These are phyloP conservation scores for Leccinum incarnatum DNA, from an alignment of 768 basidiomycete species.

Conservation along the genomic window DNA sequence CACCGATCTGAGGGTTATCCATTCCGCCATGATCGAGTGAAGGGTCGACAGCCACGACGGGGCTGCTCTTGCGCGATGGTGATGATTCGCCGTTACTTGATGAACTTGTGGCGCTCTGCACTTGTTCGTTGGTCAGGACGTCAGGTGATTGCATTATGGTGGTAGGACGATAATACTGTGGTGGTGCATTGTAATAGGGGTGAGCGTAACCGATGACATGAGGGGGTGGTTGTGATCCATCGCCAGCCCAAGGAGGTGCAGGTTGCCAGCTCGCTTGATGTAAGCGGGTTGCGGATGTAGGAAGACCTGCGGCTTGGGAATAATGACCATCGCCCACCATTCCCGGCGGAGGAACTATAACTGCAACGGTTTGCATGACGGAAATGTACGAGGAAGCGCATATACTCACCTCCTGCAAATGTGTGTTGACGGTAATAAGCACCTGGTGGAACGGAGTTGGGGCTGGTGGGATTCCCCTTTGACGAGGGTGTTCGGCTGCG, in stretches of 20 bases:
- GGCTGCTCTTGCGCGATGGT: constrained; percentile 27
- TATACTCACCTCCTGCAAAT: constrained; percentile 39
- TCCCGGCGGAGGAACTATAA: constrained; percentile 41
- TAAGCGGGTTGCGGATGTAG: constrained; percentile 52
- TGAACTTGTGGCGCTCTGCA: constrained; percentile 23
- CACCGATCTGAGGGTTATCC: constrained; percentile 11
- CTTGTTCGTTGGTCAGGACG: constrained; percentile 16
- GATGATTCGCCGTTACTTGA: constrained; percentile 27
- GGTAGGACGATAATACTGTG: constrained; percentile 49
- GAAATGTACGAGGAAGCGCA: background rate
- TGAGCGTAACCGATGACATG: constrained; percentile 36
- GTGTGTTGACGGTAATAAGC: constrained; percentile 70
- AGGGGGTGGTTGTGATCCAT: constrained; percentile 38
- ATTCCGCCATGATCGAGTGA: constrained; percentile 17
- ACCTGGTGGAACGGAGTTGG: constrained; percentile 33
- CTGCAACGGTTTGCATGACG: constrained; percentile 25
- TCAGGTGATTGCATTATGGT: constrained; percentile 27
- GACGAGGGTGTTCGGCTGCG: constrained; percentile 46
- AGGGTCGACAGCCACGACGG: constrained; percentile 26
- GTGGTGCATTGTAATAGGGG: constrained; percentile 34
- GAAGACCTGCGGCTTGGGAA: constrained; percentile 41
- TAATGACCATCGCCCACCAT: constrained; percentile 43
- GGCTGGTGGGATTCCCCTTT: constrained; percentile 39
- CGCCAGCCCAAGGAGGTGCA: constrained; percentile 33
- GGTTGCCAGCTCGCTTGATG: constrained; percentile 43